Percentiles rank a stretch among this genome's conserved stretches.
Conservation (phyloP, 371 early-diverging fungal species). For the Saksenaea oblongispora region DNA sequence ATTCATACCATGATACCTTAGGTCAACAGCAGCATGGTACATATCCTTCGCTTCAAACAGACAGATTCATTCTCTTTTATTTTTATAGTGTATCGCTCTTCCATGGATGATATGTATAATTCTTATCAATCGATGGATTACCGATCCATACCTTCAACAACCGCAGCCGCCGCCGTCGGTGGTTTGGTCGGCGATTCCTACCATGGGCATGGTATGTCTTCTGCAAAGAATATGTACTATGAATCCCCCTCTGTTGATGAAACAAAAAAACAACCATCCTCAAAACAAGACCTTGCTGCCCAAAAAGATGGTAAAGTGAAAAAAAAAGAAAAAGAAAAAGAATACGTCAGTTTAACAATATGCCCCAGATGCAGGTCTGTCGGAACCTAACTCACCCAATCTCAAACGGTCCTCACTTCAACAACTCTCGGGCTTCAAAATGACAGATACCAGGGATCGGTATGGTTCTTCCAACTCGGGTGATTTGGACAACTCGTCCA, state of each 20-base stretch:
- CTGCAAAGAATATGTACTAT: neutral
- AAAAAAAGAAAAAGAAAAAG: neutral
- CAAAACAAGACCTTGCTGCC: neutral
- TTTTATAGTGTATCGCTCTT: neutral
- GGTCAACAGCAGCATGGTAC: neutral
- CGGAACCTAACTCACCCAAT: neutral
- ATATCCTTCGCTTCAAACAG: too few species aligned
- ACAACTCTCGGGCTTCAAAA: neutral
- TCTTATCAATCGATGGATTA: neutral
- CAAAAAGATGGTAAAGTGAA: neutral
- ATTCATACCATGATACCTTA: neutral
- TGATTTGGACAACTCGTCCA: neutral
- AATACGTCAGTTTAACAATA: neutral
- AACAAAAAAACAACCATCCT: neutral
- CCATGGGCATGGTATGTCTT: neutral
- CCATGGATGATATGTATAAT: neutral
- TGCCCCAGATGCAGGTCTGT: neutral
- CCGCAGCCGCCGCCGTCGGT: neutral
- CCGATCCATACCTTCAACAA: neutral
- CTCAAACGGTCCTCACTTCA: conserved; percentile 1
- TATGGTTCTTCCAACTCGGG: neutral
- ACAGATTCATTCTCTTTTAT: neutral
- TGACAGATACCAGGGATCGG: neutral
- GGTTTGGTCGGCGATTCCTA: neutral
- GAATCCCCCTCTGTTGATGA: neutral